A percentile compares a stretch with the other conserved stretches of the same genome.
These are phyloP conservation scores for Escovopsis sp. DNA, from an alignment of 2,329 filamentous ascomycete genomes.

Conservation along the genomic window DNA sequence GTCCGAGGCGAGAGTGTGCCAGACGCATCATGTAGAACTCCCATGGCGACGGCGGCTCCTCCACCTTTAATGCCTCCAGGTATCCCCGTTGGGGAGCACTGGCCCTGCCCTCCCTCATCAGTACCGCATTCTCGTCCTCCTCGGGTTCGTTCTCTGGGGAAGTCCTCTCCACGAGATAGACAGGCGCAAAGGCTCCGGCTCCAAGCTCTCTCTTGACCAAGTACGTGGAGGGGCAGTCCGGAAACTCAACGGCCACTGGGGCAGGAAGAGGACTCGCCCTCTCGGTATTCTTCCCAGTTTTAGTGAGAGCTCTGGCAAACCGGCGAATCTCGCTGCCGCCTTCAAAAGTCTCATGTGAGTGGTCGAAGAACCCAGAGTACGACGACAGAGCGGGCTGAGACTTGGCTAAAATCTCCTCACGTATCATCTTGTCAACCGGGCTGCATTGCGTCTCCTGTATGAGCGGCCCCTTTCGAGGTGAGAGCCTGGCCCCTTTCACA, in stretches of 20 bases:
- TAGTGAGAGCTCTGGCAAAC: conserved; percentile 54
- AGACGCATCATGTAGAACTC: conserved; percentile 93
- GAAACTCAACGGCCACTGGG: conserved; percentile 53
- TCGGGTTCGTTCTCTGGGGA: conserved; percentile 32
- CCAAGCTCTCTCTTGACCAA: conserved; percentile 74
- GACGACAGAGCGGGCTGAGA: conserved; percentile 58
- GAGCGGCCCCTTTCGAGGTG: conserved; percentile 49
- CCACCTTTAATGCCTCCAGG: conserved; percentile 88
- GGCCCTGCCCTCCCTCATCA: conserved; percentile 17
- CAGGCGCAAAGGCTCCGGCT: conserved; percentile 85
- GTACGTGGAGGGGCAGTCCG: conserved; percentile 52
- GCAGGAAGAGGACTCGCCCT: conserved; percentile 43
- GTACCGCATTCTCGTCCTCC: conserved; percentile 32
- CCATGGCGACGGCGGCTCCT: conserved; percentile 77
- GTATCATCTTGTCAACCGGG: conserved; percentile 65
- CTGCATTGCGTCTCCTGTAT: conserved; percentile 79
- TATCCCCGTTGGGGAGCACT: conserved; percentile 28
- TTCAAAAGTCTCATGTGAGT: conserved; percentile 47
- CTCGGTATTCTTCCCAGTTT: conserved; percentile 44
- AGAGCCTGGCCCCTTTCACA: conserved; percentile 21
- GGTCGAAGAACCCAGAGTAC: conserved; percentile 70
- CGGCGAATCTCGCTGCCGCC: conserved; percentile 65
- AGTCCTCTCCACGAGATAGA: conserved; percentile 78
- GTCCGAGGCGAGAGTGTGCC: conserved; percentile 60
- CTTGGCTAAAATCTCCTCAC: conserved; percentile 58